Evolutionary conservation across 208 protist genomes (phyloP), one percentile per base, ranked within the genome.

Genomic region (Naegleria fowleri): DNA sequence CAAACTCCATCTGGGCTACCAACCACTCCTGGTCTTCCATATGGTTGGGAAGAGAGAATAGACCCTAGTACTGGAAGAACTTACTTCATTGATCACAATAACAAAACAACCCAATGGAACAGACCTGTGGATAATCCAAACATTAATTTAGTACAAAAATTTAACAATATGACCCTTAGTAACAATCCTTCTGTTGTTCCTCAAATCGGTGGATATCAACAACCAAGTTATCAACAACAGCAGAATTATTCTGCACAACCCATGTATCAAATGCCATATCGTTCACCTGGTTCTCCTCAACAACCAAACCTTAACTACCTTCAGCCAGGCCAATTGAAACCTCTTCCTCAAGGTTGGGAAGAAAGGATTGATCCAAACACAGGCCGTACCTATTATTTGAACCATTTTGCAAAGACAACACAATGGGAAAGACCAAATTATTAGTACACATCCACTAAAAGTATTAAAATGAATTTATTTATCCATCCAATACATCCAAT

Each of bases 351-450:
- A 58, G 79, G 79, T 41, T 90, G 88, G 88, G 88, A 90, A 40
- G 38, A 48, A 29, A 51, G 52, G 36, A 79, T 90, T n/a, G 51
- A 90, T 40, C 22, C 88, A 58, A 36, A 0, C 16, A 22, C 22
- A 38, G 51, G 88, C 19, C n/a, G 86, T 25, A 41, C 15, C 25
- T 90, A 90, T 25, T 90, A 48, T 90, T 7, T 90, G 19, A 55
- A 90, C 36, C 88, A 90, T 79, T 38, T 58, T 86, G 76, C 36
- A 40, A 79, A 90, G 41, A 90, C 52, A 0, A 90, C 88, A 58
- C 33, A 38, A 41, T 90, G 86, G 86, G 36, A 39, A 36, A 25
- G 67, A 79, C 67, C 67, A 79, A 67, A 15, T 67, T 67, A 67
- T 19, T 67, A 58, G 15, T 19, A 19, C 5, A 5, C 51, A 58